Evolutionary conservation across 805 yeast genomes (phyloP).

Genomic region (Tetrapisispora arboricola): DNA sequence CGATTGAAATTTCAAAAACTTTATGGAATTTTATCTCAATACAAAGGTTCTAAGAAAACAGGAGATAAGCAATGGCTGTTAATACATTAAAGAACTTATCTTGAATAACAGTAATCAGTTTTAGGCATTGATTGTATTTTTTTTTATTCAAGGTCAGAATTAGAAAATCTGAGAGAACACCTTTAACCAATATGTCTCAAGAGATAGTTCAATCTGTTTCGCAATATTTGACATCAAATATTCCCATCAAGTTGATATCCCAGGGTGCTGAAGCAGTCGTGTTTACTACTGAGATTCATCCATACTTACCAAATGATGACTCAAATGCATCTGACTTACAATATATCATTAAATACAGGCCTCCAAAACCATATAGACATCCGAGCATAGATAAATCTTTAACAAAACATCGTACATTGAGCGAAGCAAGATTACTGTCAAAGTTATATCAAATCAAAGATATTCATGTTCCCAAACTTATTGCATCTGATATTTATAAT

Average conservation of each 20-base stretch:
- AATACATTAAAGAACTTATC: too few species aligned
- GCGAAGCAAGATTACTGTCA: conserved; percentile 71
- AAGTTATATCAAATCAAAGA: conserved; percentile 39
- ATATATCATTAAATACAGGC: conserved; percentile 74
- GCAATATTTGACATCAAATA: conserved; percentile 33
- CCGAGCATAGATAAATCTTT: conserved; percentile 65
- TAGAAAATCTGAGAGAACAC: not conserved
- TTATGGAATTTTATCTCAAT: too few species aligned
- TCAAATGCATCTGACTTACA: conserved; percentile 18
- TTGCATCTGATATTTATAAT: conserved; percentile 63
- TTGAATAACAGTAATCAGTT: too few species aligned
- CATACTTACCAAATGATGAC: conserved; percentile 39
- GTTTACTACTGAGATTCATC: conserved; percentile 53
- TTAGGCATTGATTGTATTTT: too few species aligned
- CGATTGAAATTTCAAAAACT: too few species aligned
- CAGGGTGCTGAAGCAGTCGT: conserved; percentile 92
- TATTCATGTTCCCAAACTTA: conserved; percentile 58
- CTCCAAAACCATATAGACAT: conserved; percentile 85
- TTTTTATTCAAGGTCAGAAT: too few species aligned
- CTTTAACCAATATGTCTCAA: conserved; percentile 40
- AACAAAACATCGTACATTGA: conserved; percentile 69
- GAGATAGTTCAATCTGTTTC: conserved; percentile 37
- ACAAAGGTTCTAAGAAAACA: too few species aligned
- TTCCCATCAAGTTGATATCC: conserved; percentile 48
- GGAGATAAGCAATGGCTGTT: too few species aligned